A percentile compares a stretch with the other conserved stretches of the same genome.
Conservation (phyloP, 306 rosid genomes). For the Trifolium dubium region DNA sequence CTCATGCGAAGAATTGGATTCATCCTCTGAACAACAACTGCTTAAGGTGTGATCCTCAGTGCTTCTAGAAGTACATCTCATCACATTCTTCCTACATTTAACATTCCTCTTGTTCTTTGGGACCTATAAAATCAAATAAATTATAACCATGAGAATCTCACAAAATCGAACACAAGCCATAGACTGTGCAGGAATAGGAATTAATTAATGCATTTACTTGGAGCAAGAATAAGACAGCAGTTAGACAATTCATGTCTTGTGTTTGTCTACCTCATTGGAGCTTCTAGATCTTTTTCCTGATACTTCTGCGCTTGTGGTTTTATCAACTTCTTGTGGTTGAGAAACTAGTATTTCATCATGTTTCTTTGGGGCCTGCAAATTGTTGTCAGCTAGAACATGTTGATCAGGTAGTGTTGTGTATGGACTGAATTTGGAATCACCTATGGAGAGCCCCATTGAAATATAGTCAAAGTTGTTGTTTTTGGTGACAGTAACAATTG, state of each 20-base stretch:
- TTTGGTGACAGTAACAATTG: conserved; percentile 40
- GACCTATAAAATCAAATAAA: conserved; percentile 41
- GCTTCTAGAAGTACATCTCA: conserved; percentile 41
- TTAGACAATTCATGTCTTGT: background rate
- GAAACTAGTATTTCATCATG: conserved; percentile 40
- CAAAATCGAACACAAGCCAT: background rate
- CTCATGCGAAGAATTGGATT: conserved; percentile 63
- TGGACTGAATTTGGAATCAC: conserved; percentile 38
- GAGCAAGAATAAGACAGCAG: background rate
- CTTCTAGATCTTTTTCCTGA: conserved; percentile 53
- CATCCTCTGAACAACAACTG: conserved; percentile 73
- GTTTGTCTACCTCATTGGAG: conserved; percentile 54
- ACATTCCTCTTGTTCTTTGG: conserved; percentile 51
- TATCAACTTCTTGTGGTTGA: conserved; percentile 44
- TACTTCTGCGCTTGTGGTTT: conserved; percentile 25
- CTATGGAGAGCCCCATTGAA: conserved; percentile 27
- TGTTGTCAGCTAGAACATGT: conserved; percentile 43
- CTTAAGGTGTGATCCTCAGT: conserved; percentile 61
- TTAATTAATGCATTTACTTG: background rate
- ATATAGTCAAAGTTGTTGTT: conserved; percentile 37
- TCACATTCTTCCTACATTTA: conserved; percentile 52
- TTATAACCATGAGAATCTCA: conserved; percentile 1
- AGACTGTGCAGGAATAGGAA: background rate
- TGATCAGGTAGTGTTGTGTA: conserved; percentile 39
- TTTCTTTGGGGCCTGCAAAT: conserved; percentile 35